Evolutionary conservation across 768 basidiomycete genomes (phyloP), one percentile per base, ranked within the genome.

Genomic region (Termitomyces sp.): DNA sequence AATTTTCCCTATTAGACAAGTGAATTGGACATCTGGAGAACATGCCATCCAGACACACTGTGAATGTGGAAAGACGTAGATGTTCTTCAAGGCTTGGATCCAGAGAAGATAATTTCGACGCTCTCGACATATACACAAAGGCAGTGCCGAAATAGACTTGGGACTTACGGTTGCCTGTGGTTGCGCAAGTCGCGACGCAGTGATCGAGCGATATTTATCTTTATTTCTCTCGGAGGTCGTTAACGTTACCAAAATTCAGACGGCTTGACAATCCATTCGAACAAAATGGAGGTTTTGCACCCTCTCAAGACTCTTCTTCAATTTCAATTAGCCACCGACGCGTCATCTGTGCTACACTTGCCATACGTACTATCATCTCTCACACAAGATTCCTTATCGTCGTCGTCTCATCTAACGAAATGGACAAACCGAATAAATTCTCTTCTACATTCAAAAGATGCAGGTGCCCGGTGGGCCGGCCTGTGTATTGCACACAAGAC

Each of bases 401-500:
- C 88, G 0, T 91, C 90, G 3, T 66, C 86, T 3, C 87, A 92
- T 69, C 76, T 86, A 10, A 75, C 84, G 59, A 92, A 91, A 80
- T 94, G 91, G 91, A 77, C 80, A 12, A 78, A 83, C n/a, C 82
- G 92, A 60, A 77, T 93, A 63, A 85, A 84, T 65, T 85, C 91
- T 3, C 76, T 94, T 56, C 76, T 94, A 53, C 87, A 89, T 68
- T 87, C 92, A 17, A 92, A 89, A 74, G 85, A 91, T 66, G 69
- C 86, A n/a, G 87, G 83, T 46, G 85, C 84, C 56, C 83, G 89
- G 60, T 94, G 92, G 92, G 86, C 88, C 25, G 92, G 90, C 9
- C 76, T 93, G 38, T 89, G 85, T 66, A 72, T 94, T 51, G 92
- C 92, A 1, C 76, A 86, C 65, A 85, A 84, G 65, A 87, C 87